Base-by-base conservation (phyloP, 441 rosid species). In the Flueggea neowawraea region DNA sequence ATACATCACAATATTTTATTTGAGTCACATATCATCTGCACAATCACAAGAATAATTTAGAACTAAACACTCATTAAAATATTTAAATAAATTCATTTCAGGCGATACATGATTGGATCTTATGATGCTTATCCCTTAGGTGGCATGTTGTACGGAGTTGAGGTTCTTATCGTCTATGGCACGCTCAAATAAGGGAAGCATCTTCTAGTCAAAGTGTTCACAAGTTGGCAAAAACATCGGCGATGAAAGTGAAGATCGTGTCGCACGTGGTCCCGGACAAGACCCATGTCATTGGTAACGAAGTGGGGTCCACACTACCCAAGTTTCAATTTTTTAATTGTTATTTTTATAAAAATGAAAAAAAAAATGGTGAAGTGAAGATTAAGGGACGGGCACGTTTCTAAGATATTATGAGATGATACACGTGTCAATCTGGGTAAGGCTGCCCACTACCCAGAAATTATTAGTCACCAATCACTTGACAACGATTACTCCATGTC, bases 391-490 rank as follows among this genome's bases (percentile, higher is more conserved):
- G 36, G 57, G 54, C 74, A 69, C 80, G 80, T 66, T 69, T 69
- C 39, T n/a, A 7, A 32, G 7, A 52, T 32, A 6, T 0, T 4
- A 0, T 4, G 6, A 1, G 6, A 22, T 12, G 2, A 10, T 9
- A 55, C 58, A 69, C 72, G 61, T 66, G 77, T 62, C 56, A 36
- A 47, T 54, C 55, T 55, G 64, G 80, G 58, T 69, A 15, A n/a
- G 22, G 68, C 63, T 17, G 22, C 64, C 69, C 69, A 55, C 61
- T 22, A 10, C 41, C 2, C 10, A 33, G 32, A 2, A 17, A 43
- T 55, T 43, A 51, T 64, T 10, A 15, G 15, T 17, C 31, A 54
- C 56, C 66, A 44, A 56, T 57, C 62, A 45, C 14, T 11, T 58
- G 68, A 63, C 15, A 53, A 31, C 50, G 60, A 69, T 67, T 56